These are phyloP conservation scores for Leishmania guyanensis DNA, from an alignment of 208 protist species.

Conservation along the genomic window DNA sequence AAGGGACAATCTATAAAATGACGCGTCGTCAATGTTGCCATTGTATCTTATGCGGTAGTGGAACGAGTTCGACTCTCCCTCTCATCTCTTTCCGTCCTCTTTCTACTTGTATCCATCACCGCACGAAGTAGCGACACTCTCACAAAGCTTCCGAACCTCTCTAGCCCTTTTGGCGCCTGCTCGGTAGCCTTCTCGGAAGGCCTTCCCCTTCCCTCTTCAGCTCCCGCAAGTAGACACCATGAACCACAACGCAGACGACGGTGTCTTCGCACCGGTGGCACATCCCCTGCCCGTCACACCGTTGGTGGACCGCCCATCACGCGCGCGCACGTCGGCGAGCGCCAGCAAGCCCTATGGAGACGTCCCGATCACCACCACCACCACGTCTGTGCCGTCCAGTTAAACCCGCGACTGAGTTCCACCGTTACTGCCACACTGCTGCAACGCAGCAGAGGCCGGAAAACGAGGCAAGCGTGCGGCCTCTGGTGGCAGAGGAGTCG, in stretches of 20 bases:
- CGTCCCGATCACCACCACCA: neutral
- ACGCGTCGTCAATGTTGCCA: neutral
- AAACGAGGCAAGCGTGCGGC: conserved; percentile 1
- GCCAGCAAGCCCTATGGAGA: neutral
- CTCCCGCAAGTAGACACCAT: neutral
- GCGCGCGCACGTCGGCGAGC: neutral
- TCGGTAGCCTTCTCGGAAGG: neutral
- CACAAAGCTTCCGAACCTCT: neutral
- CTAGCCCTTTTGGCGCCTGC: neutral
- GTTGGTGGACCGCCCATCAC: neutral
- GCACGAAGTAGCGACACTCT: neutral
- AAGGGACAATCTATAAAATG: neutral
- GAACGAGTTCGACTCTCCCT: neutral
- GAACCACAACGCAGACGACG: neutral
- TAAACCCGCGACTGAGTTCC: conserved; percentile 5
- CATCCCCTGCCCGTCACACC: neutral
- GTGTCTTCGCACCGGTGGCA: neutral
- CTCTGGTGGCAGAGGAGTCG: conserved; percentile 28
- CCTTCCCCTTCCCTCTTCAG: neutral
- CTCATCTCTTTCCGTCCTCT: neutral
- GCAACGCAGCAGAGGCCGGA: conserved; percentile 10
- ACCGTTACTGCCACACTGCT: conserved; percentile 10
- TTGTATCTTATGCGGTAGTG: neutral
- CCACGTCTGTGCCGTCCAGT: conserved; percentile 3
- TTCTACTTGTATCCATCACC: no score